These are phyloP conservation scores for Botryotinia convoluta DNA, from an alignment of 2,329 filamentous ascomycete species.

Conservation along the genomic window DNA sequence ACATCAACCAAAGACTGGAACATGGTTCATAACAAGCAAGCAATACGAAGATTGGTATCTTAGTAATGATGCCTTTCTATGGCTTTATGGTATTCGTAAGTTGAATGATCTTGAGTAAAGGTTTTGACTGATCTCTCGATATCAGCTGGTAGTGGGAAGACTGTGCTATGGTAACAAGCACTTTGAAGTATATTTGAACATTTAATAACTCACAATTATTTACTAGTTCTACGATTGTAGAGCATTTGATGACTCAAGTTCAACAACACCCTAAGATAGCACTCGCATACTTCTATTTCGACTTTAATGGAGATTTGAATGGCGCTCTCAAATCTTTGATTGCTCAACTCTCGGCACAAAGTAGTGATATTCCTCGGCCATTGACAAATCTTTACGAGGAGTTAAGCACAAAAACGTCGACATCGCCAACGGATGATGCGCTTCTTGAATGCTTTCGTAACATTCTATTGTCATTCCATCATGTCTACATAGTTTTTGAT, in stretches of 20 bases:
- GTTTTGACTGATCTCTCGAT: constrained; percentile 13
- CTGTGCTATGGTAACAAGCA: constrained; percentile 38
- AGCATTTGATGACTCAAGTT: constrained; percentile 28
- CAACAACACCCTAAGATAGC: constrained; percentile 30
- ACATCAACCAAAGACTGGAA: constrained; percentile 30
- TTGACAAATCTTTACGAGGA: constrained; percentile 25
- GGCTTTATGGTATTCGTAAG: constrained; percentile 40
- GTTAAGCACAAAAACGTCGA: constrained; percentile 4
- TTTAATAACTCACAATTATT: not conserved
- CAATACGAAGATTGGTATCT: constrained; percentile 37
- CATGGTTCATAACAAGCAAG: constrained; percentile 28
- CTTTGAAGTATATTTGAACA: not conserved
- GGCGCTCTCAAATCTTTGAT: constrained; percentile 40
- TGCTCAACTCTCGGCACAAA: constrained; percentile 39
- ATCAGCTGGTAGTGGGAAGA: constrained; percentile 43
- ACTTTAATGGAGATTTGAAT: constrained; percentile 40
- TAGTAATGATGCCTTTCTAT: constrained; percentile 39
- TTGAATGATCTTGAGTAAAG: not conserved
- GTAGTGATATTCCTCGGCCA: constrained; percentile 21
- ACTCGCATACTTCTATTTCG: constrained; percentile 44
- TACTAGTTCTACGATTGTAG: constrained; percentile 38
- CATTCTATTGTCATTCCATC: constrained; percentile 32
- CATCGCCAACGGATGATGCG: constrained; percentile 18
- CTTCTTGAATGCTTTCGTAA: constrained; percentile 22
- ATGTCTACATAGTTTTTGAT: constrained; percentile 41